These are phyloP conservation scores for Stagonosporopsis chrysanthemi DNA, from an alignment of 2,329 filamentous ascomycete species.

Conservation along the genomic window DNA sequence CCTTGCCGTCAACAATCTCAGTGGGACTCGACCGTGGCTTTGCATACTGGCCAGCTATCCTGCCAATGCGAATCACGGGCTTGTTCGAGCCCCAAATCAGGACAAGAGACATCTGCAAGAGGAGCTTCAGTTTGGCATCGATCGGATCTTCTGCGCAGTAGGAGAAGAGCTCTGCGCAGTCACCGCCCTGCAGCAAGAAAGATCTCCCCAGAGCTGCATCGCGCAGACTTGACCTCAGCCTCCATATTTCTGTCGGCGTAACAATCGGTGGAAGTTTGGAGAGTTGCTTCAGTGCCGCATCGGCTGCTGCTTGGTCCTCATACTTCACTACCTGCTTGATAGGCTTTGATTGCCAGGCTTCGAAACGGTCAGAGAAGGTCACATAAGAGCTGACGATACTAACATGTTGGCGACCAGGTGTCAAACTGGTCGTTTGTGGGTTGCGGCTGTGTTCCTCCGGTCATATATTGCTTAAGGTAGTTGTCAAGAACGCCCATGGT, in stretches of 20 bases:
- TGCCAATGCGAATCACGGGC: conserved; percentile 89
- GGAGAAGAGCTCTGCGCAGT: conserved; percentile 96
- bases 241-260: conserved; percentile 79
- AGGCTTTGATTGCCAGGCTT: conserved; percentile 77
- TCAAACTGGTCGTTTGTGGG: conserved; percentile 12
- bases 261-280: conserved; percentile 77
- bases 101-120: conserved; percentile 96
- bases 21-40: conserved; percentile 91
- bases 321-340: conserved; percentile 80
- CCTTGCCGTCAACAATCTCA: conserved; percentile 79
- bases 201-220: conserved; percentile 91
- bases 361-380: conserved; percentile 19
- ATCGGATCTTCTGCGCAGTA: conserved; percentile 92
- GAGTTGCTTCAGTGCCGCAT: conserved; percentile 69
- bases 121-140: conserved; percentile 94
- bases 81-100: conserved; percentile 86
- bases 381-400: conserved; percentile 1
- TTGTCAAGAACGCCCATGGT: conserved; percentile 22
- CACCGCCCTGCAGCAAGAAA: conserved; percentile 93
- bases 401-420: conserved; percentile 53
- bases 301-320: conserved; percentile 66
- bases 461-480: conserved; percentile 23
- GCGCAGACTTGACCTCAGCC: conserved; percentile 77
- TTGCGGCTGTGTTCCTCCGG: conserved; percentile 12
- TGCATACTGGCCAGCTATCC: conserved; percentile 97